Conservation (phyloP, 2,329 filamentous ascomycete species). For the Aspergillus fructus region DNA sequence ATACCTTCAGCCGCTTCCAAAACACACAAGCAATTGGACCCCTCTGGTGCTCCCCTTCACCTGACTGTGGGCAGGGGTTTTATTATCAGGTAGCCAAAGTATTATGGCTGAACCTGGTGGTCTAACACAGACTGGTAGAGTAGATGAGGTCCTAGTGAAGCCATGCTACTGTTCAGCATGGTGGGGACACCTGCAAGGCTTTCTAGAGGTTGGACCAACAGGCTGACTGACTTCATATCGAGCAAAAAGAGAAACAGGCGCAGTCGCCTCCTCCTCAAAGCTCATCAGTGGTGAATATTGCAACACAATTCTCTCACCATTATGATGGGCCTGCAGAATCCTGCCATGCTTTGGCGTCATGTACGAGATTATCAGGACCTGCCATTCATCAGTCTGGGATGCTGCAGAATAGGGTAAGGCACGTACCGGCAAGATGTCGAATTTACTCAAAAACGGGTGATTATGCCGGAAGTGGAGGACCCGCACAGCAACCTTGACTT, state of each 20-base stretch:
- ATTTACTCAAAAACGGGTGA: not conserved
- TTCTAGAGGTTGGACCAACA: not conserved
- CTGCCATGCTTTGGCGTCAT: not conserved
- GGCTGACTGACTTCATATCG: not conserved
- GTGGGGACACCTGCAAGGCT: too few species aligned
- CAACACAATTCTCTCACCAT: not conserved
- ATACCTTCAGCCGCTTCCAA: too few species aligned
- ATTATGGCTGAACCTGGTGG: too few species aligned
- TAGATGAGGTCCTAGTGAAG: too few species aligned
- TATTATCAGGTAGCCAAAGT: too few species aligned
- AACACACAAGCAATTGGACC: too few species aligned
- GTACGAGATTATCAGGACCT: not conserved
- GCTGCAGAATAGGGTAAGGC: not conserved
- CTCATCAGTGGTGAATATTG: not conserved
- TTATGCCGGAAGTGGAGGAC: not conserved
- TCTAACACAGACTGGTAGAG: too few species aligned
- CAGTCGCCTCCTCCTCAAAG: not conserved
- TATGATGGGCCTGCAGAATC: not conserved
- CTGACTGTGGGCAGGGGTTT: too few species aligned
- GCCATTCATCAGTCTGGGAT: not conserved
- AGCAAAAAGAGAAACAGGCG: not conserved
- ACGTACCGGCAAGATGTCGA: not conserved
- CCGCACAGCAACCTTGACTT: too few species aligned
- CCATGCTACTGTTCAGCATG: too few species aligned
- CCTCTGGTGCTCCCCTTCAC: too few species aligned